Conservation (phyloP, 2,329 filamentous ascomycete genomes). For the Alternaria angustiovoidea region DNA sequence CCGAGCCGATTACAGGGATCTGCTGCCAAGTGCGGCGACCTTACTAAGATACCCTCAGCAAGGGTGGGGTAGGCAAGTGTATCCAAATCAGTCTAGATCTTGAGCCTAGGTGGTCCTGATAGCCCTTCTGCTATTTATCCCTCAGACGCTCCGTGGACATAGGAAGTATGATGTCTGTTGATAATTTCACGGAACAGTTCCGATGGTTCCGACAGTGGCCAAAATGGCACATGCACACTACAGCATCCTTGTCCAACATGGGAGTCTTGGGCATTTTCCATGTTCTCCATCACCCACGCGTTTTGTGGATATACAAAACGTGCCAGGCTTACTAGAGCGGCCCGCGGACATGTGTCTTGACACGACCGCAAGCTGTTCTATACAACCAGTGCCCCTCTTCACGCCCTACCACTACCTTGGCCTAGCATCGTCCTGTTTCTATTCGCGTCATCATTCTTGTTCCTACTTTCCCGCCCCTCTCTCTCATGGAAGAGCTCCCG, state of each 20-base stretch:
- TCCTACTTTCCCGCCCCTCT: slow-evolving; percentile 5
- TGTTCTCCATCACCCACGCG: not conserved
- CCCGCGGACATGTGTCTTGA: not conserved
- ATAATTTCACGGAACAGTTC: not conserved
- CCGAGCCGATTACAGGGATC: slow-evolving; percentile 18
- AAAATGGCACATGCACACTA: not conserved
- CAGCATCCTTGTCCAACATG: not conserved
- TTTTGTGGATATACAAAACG: not conserved
- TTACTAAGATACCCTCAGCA: slow-evolving; percentile 13
- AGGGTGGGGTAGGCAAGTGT: slow-evolving; percentile 6
- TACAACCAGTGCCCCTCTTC: not conserved
- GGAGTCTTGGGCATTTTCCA: not conserved
- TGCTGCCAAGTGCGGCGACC: slow-evolving; percentile 9
- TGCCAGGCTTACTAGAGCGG: not conserved
- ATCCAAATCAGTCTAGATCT: not conserved
- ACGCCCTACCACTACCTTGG: not conserved
- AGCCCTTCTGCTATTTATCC: not conserved
- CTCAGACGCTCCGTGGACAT: not conserved
- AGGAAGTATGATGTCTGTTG: not conserved
- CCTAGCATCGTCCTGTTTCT: not conserved
- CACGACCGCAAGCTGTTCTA: not conserved
- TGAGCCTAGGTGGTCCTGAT: not conserved
- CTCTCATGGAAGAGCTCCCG: not conserved
- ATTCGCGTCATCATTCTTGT: not conserved
- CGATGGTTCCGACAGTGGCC: not conserved